phyloP scores from a whole-genome alignment of 108 stramenopile species.

The Cylindrotheca fusiformis region DNA sequence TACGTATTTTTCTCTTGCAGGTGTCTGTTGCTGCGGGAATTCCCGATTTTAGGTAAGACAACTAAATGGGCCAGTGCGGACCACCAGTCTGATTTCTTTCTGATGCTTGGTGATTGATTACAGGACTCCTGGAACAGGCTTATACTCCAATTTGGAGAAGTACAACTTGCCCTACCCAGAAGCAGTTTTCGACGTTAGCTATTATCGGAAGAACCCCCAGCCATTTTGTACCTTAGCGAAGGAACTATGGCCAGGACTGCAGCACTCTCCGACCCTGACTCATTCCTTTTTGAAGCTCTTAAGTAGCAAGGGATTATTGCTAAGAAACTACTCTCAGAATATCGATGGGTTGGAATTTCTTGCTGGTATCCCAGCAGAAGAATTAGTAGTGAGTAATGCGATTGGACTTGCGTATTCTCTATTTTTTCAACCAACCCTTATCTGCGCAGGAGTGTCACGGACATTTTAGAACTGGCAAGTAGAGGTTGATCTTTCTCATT shows the following conservation, averaged over 20 bases:
- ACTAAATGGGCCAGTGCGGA: too few relatives aligned
- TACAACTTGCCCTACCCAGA: slow-evolving; percentile 91
- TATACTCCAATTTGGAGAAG: slow-evolving; percentile 89
- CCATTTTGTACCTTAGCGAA: slow-evolving; percentile 75
- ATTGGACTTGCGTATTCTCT: too few relatives aligned
- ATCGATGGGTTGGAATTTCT: slow-evolving; percentile 91
- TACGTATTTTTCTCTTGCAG: not conserved
- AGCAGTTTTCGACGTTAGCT: slow-evolving; percentile 90
- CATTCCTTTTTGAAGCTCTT: slow-evolving; percentile 88
- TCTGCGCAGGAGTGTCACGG: slow-evolving; percentile 89
- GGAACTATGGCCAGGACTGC: slow-evolving; percentile 86
- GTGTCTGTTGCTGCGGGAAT: slow-evolving; percentile 60
- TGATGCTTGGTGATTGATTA: too few relatives aligned
- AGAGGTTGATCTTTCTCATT: not conserved
- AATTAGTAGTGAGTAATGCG: slow-evolving; percentile 37
- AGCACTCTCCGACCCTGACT: slow-evolving; percentile 78
- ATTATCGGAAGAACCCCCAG: slow-evolving; percentile 69
- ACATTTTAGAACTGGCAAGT: slow-evolving; percentile 57
- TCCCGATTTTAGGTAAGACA: slow-evolving; percentile 92
- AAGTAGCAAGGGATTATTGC: slow-evolving; percentile 69
- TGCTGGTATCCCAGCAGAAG: slow-evolving; percentile 77
- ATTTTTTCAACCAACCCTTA: too few relatives aligned
- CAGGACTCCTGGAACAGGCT: slow-evolving; percentile 79
- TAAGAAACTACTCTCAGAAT: slow-evolving; percentile 91
- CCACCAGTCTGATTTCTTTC: too few relatives aligned